phyloP scores from a whole-genome alignment of 2,329 filamentous ascomycete genomes.

The Aspergillus piperis region DNA sequence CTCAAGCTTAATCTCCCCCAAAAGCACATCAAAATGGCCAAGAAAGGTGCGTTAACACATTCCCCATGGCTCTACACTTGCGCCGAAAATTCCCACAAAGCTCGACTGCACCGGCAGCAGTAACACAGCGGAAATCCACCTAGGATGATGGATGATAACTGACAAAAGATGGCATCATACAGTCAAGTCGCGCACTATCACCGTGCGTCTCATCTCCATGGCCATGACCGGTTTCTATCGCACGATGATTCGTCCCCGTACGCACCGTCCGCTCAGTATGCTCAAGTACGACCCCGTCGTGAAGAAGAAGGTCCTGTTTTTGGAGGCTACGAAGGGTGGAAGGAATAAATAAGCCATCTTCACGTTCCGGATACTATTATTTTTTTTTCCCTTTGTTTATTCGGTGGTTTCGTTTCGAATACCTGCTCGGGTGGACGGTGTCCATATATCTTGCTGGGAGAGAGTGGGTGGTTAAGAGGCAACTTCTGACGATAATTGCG shows the following conservation, averaged over 20 bases:
- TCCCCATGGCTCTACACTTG: too few relatives aligned
- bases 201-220: constrained; percentile 96
- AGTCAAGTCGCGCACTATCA: constrained; percentile 90
- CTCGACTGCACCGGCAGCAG: too few relatives aligned
- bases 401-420: too few relatives aligned
- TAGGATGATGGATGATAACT: not conserved
- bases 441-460: too few relatives aligned
- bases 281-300: constrained; percentile 99
- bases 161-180: constrained; percentile 20
- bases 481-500: not conserved
- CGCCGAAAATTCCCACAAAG: not conserved
- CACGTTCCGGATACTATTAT: too few relatives aligned
- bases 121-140: not conserved
- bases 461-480: too few relatives aligned
- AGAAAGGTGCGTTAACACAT: constrained; percentile 40
- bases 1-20: not conserved
- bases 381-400: too few relatives aligned
- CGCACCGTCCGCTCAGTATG: constrained; percentile 86
- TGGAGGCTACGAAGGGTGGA: constrained; percentile 83
- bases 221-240: constrained; percentile 98
- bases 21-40: constrained; percentile 41
- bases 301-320: constrained; percentile 90
- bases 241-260: constrained; percentile 80
- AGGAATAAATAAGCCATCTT: constrained; percentile 46
- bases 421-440: too few relatives aligned